Base-by-base conservation (phyloP, 2,329 filamentous ascomycete genomes). In the Diaporthe australafricana region DNA sequence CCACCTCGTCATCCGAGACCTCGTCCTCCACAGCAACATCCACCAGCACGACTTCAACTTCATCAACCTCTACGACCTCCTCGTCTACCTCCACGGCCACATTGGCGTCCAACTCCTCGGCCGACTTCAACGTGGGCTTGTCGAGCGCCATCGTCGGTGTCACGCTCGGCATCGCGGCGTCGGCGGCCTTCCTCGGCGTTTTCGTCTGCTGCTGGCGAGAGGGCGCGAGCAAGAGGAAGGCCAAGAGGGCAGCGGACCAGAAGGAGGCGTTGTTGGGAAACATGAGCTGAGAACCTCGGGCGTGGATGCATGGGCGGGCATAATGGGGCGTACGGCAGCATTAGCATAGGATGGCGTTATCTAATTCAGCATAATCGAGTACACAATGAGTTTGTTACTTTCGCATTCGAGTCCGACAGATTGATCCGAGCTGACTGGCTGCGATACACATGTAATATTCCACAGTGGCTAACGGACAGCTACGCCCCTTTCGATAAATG, bases 141-240 rank as follows among this genome's bases (percentile, higher is more conserved):
- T 50, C 67, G 4, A 50, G 42, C 14, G 30, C 67, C 6, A 69
- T 69, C 22, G 67, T 69, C 32, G 67, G 67, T 4, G n/a, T 20
- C 3, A 27, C 38, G 2, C 5, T 60, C 7, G 67, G 32, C 2
- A 7, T 69, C 11, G 32, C 32, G 1, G 42, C 42, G 3, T 12
- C 7, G 7, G n/a, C 17, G 14, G 25, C 53, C 1, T 48, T 52
- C 27, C 11, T 35, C 1, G 42, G 6, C 2, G 27, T 69, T 4
- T 22, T 56, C 45, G 9, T 69, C 17, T 40, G 17, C 5, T 22
- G 27, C 14, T n/a, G 45, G 17, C 53, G 53, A 7, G 67, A 69
- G 22, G 47, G 53, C 3, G 45, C 67, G 11, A 12, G 5, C 25
- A 52, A 25, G 53, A 60, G 40, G 55, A 50, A 40, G 53, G 53